phyloP scores from a whole-genome alignment of 495 filamentous ascomycete species.

The Penicillium cinerascens region DNA sequence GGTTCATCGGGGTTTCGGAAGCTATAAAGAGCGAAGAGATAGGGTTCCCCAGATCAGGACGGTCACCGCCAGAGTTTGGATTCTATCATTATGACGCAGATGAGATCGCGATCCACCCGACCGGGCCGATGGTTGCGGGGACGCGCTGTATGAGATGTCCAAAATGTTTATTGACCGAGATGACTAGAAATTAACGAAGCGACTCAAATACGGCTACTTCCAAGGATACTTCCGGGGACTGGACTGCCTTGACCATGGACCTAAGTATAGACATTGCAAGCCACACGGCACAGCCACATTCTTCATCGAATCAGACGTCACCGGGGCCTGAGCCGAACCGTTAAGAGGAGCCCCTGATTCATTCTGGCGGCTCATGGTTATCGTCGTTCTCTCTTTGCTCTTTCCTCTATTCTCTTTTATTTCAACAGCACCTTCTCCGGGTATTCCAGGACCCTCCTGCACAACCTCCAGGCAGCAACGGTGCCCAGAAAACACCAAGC shows the following conservation, averaged over 20 bases:
- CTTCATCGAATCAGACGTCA: neutral
- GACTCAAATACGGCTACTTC: too few relatives aligned
- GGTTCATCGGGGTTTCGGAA: neutral
- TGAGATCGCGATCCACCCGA: constrained; percentile 17
- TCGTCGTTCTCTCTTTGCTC: neutral
- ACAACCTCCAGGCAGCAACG: neutral
- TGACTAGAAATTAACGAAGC: too few relatives aligned
- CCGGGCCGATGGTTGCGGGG: constrained; percentile 4
- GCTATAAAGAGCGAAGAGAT: neutral
- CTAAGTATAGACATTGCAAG: neutral
- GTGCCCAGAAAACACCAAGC: neutral
- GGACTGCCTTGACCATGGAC: too few relatives aligned
- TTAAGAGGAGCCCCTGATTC: neutral
- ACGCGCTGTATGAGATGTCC: neutral
- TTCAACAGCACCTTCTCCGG: neutral
- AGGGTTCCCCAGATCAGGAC: neutral
- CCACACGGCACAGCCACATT: neutral
- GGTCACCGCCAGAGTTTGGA: neutral
- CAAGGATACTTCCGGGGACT: too few relatives aligned
- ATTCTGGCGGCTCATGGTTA: neutral
- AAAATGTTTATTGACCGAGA: too few relatives aligned
- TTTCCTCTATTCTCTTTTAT: neutral
- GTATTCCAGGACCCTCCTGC: neutral
- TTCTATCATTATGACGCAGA: constrained; percentile 28
- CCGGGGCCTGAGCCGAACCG: neutral